Evolutionary conservation across 2,329 filamentous ascomycete genomes (phyloP).

Genomic region (Diaporthe velutina): DNA sequence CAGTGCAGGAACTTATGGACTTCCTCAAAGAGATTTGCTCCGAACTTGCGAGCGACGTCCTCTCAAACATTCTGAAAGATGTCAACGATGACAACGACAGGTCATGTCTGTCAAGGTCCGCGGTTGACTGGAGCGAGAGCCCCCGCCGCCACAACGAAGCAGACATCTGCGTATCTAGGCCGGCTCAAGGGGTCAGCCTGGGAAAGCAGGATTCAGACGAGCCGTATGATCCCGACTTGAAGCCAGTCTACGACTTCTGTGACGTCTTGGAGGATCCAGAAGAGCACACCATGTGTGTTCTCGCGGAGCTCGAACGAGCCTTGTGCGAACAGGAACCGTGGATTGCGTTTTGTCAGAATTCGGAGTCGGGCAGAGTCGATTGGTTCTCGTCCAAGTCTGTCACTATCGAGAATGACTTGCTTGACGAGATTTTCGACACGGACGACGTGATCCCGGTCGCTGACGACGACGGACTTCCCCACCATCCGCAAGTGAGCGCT

Average conservation of each 20-base stretch:
- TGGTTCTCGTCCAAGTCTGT: neutral
- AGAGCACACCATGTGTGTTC: neutral
- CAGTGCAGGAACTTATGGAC: neutral
- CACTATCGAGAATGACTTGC: neutral
- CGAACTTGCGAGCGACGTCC: neutral
- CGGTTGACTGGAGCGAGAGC: neutral
- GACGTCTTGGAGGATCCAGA: neutral
- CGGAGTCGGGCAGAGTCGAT: neutral
- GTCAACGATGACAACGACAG: neutral
- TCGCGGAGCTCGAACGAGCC: neutral
- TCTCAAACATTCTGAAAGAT: neutral
- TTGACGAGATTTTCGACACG: neutral
- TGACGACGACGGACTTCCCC: neutral
- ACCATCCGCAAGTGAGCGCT: neutral
- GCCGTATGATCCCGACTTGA: neutral
- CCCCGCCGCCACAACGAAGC: neutral
- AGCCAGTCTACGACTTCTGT: neutral
- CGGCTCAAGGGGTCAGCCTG: neutral
- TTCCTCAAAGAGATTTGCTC: neutral
- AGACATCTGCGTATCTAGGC: no score
- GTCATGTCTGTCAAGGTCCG: neutral
- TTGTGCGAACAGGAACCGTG: neutral
- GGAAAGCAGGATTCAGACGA: neutral
- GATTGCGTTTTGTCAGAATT: neutral
- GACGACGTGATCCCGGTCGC: neutral